Percentiles rank a stretch among this genome's conserved stretches.
Conservation (phyloP, 306 rosid species). For the Oemleria cerasiformis region DNA sequence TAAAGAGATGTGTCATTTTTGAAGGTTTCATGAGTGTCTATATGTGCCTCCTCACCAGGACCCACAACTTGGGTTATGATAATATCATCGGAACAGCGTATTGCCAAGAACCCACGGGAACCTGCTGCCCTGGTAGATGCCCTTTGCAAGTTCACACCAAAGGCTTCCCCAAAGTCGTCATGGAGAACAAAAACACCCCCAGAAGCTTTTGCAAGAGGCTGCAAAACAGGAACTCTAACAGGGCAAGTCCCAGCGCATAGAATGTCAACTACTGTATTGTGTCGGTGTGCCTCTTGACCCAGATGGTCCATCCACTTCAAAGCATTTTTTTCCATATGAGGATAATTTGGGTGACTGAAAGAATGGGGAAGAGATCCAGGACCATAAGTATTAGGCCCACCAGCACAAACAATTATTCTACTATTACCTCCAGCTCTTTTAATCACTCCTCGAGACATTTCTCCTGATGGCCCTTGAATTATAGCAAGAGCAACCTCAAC, state of each 20-base stretch:
- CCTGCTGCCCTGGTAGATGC: slow-evolving; percentile 94
- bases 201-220: slow-evolving; percentile 93
- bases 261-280: slow-evolving; percentile 74
- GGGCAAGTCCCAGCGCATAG: slow-evolving; percentile 99
- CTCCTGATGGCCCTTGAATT: slow-evolving; percentile 94
- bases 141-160: slow-evolving; percentile 97
- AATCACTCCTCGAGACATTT: slow-evolving; percentile 80
- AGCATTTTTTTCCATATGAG: slow-evolving; percentile 89
- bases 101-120: slow-evolving; percentile 78
- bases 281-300: slow-evolving; percentile 80
- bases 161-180: slow-evolving; percentile 99
- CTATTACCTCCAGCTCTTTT: slow-evolving; percentile 86
- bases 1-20: slow-evolving; percentile 71
- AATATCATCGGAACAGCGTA: slow-evolving; percentile 81
- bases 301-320: slow-evolving; percentile 90
- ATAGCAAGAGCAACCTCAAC: slow-evolving; percentile 97
- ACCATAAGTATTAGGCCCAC: slow-evolving; percentile 94
- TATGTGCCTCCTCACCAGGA: slow-evolving; percentile 92
- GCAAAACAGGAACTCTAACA: slow-evolving; percentile 87
- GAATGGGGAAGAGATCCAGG: slow-evolving; percentile 97
- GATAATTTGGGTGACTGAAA: slow-evolving; percentile 86
- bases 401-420: slow-evolving; percentile 90
- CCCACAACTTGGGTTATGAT: slow-evolving; percentile 82
- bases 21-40: slow-evolving; percentile 74
- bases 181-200: slow-evolving; percentile 96